phyloP scores from a whole-genome alignment of 2,329 filamentous ascomycete genomes.

The Pseudocercospora musae region DNA sequence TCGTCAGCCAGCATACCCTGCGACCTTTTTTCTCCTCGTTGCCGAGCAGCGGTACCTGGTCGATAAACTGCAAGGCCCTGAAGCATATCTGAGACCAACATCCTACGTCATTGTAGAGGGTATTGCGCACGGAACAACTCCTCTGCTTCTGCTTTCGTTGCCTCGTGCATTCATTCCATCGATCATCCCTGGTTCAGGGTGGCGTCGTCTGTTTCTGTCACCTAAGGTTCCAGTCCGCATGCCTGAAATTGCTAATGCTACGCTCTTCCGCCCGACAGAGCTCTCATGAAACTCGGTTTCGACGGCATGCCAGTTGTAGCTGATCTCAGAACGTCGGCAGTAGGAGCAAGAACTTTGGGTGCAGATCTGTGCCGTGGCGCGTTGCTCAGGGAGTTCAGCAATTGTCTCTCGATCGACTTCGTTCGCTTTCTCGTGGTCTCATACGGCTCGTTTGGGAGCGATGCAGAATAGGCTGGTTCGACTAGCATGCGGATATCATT shows the following conservation, averaged over 20 bases:
- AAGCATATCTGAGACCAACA: not conserved
- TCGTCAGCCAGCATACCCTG: not conserved
- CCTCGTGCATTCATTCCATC: not conserved
- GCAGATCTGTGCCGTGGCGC: not conserved
- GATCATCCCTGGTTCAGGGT: not conserved
- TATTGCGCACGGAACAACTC: not conserved
- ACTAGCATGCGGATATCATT: not conserved
- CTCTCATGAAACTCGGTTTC: not conserved
- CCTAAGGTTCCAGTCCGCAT: not conserved
- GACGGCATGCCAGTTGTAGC: not conserved
- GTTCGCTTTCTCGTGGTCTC: not conserved
- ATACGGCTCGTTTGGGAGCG: not conserved
- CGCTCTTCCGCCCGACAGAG: not conserved
- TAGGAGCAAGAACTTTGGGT: not conserved
- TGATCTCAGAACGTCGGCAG: not conserved
- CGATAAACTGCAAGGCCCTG: not conserved
- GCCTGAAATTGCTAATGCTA: not conserved
- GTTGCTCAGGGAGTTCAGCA: not conserved
- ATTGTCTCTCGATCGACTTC: not conserved
- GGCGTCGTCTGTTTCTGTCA: not conserved
- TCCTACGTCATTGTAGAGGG: not conserved
- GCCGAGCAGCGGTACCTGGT: not conserved
- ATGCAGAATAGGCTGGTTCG: slow-evolving; percentile 6
- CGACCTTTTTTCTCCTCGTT: not conserved
- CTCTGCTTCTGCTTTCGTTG: not conserved